Base-by-base conservation (phyloP, 768 basidiomycete genomes). In the Hygrocybe coccinea region DNA sequence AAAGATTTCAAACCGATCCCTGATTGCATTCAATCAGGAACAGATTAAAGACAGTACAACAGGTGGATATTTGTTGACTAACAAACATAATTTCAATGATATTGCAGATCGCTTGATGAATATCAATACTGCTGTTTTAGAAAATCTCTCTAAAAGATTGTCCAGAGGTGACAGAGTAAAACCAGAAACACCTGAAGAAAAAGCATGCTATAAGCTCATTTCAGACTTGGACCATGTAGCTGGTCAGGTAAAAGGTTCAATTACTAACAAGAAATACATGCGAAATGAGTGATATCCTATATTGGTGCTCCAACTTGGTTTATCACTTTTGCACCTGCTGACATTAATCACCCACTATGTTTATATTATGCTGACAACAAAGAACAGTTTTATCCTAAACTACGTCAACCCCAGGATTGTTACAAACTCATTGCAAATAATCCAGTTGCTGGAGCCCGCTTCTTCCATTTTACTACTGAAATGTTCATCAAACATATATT, bases 21-120 rank as follows among this genome's bases (percentile, higher is more conserved):
- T 77, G 17, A 58, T 76, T 14, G 68, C 67, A 0, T 77, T 76
- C 50, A 76, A 70, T 49, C 73, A 78, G 46, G 57, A 69, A 22
- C 77, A 77, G 44, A 65, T 78, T 2, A 71, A 68, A 43, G 56
- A 53, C 1, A 61, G 66, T 2, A 59, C 65, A 0, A 62, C 53
- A 0, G 67, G 65, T 3, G 65, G 72, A 2, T 74, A 61, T 50
- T 38, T 72, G 1, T 19, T 69, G 1, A 61, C 67, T 1, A 59
- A 72, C 38, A 62, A 59, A 14, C 50, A 45, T 0, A 59, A 62
- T 10, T 73, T 74, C 60, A 29, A 51, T 21, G 52, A 59, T 10
- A 65, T 75, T 5, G 38, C 66, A 1, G 7, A 61, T 0, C 37
- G 65, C 5, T 44, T 74, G 1, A 39, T 65, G 1, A 43, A 22